A percentile compares a stretch with the other conserved stretches of the same genome.
Conservation (phyloP, 495 filamentous ascomycete species). For the Daldinia loculata region DNA sequence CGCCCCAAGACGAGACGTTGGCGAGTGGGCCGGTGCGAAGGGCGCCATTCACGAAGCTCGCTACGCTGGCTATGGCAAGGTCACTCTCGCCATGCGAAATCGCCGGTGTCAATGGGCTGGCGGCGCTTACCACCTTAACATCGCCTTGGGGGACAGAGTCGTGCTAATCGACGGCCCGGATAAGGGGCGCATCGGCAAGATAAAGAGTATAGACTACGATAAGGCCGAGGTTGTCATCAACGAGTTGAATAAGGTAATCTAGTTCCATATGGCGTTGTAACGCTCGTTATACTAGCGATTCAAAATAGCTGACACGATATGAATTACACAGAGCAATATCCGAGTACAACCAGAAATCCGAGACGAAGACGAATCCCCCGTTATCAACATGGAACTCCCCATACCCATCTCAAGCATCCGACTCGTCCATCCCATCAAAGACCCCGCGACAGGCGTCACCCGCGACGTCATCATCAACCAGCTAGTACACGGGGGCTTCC, state of each 20-base stretch:
- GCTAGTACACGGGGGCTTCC: constrained; percentile 57
- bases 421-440: constrained; percentile 77
- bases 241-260: constrained; percentile 70
- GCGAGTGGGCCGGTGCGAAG: constrained; percentile 46
- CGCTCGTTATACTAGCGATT: not conserved
- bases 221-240: constrained; percentile 68
- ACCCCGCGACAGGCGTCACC: constrained; percentile 67
- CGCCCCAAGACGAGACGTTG: constrained; percentile 74
- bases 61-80: constrained; percentile 26
- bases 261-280: not conserved
- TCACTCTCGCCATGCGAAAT: constrained; percentile 45
- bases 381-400: constrained; percentile 47
- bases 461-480: constrained; percentile 80
- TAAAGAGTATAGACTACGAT: constrained; percentile 65
- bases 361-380: not conserved
- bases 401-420: constrained; percentile 75
- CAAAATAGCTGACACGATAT: not conserved
- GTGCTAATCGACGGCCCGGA: constrained; percentile 78
- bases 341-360: not conserved
- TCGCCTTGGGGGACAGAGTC: constrained; percentile 77
- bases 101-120: constrained; percentile 55
- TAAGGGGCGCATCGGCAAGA: constrained; percentile 79
- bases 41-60: constrained; percentile 60
- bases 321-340: constrained; percentile 34
- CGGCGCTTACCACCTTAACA: constrained; percentile 67